phyloP scores from a whole-genome alignment of 2,329 filamentous ascomycete genomes.

The Venturia oleaginea region DNA sequence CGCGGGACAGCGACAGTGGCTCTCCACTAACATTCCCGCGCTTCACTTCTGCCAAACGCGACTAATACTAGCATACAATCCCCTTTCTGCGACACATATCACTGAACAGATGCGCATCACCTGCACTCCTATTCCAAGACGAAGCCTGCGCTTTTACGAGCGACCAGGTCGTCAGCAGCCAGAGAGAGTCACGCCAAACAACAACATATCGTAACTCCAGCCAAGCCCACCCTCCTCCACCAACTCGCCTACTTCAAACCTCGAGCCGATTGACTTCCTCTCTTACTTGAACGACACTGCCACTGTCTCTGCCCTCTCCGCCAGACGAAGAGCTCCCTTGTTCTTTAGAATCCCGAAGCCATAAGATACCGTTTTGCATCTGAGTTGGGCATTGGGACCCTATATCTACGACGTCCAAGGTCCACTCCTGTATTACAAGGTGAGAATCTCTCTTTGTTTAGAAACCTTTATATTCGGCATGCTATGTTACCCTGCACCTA shows the following conservation, averaged over 20 bases:
- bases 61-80: not conserved
- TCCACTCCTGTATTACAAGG: not conserved
- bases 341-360: not conserved
- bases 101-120: not conserved
- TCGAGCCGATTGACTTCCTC: not conserved
- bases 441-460: not conserved
- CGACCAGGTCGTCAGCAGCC: not conserved
- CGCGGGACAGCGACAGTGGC: not conserved
- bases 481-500: not conserved
- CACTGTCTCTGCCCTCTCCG: not conserved
- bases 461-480: not conserved
- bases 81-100: not conserved
- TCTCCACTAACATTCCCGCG: not conserved
- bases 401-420: slow-evolving; percentile 4
- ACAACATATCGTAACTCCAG: slow-evolving; percentile 1
- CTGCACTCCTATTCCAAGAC: not conserved
- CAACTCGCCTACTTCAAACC: not conserved
- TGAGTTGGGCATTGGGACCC: not conserved
- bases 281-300: not conserved
- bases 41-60: not conserved
- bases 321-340: not conserved
- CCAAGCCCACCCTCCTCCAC: not conserved
- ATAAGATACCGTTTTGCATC: not conserved
- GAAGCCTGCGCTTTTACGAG: not conserved
- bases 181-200: not conserved